Evolutionary conservation across 192 early-diverging fungal genomes (phyloP).

Genomic region (Funneliformis geosporum): DNA sequence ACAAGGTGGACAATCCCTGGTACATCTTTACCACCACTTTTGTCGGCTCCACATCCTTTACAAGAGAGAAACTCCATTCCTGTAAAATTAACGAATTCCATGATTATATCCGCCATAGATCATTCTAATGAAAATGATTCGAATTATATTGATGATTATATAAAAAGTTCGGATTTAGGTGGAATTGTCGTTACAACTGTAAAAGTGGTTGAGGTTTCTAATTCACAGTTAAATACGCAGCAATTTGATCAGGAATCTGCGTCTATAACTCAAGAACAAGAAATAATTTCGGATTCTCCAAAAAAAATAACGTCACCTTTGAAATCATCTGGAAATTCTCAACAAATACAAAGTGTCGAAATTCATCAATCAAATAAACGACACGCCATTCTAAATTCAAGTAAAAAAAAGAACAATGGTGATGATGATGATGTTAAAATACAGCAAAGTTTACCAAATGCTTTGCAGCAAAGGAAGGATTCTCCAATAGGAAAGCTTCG

Average conservation of each 20-base stretch:
- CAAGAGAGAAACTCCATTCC: no score
- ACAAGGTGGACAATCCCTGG: neutral
- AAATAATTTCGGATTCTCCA: no score
- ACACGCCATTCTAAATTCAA: neutral
- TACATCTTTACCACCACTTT: neutral
- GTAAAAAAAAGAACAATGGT: neutral
- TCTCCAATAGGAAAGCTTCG: neutral
- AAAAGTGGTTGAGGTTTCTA: no score
- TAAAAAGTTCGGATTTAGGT: no score
- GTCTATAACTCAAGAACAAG: no score
- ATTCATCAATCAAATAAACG: neutral
- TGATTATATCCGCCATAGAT: no score
- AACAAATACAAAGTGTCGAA: neutral
- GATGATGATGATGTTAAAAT: neutral
- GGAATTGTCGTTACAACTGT: no score
- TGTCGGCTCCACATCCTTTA: no score
- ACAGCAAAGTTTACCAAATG: no score
- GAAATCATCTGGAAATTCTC: neutral
- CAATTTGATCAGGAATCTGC: neutral
- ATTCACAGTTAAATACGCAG: neutral
- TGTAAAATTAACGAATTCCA: no score
- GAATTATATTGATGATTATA: no score
- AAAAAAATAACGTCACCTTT: neutral
- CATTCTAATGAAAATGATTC: no score
- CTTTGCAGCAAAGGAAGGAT: neutral